phyloP scores from a whole-genome alignment of 2,329 filamentous ascomycete species.

The Alternaria ventricosa region DNA sequence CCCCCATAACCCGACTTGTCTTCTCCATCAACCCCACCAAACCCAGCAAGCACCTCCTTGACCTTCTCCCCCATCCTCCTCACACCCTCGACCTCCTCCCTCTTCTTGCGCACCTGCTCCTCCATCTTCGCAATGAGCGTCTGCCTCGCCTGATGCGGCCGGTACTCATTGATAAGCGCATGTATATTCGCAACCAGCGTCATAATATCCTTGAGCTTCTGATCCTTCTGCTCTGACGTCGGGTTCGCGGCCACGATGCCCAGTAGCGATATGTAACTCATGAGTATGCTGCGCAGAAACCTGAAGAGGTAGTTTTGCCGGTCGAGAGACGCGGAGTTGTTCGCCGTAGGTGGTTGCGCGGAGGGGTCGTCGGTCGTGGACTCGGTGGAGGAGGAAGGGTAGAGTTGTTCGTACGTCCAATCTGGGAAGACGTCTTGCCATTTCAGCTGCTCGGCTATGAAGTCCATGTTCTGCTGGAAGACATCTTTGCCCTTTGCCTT shows the following conservation, averaged over 20 bases:
- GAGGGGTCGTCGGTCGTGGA: conserved; percentile 33
- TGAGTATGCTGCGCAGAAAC: conserved; percentile 80
- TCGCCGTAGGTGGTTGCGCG: conserved; percentile 32
- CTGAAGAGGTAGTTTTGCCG: conserved; percentile 71
- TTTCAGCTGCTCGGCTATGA: conserved; percentile 35
- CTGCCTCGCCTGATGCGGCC: conserved; percentile 90
- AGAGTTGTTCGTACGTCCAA: conserved; percentile 74
- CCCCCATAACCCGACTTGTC: conserved; percentile 9
- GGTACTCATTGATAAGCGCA: conserved; percentile 91
- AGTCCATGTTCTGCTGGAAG: conserved; percentile 35
- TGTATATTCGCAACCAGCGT: conserved; percentile 90
- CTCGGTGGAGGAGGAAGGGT: conserved; percentile 49
- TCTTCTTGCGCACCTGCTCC: conserved; percentile 75
- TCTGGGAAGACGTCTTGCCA: conserved; percentile 66
- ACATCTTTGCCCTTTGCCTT: conserved; percentile 31
- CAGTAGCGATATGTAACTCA: conserved; percentile 87
- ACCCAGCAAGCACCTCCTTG: conserved; percentile 71
- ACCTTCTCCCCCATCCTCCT: conserved; percentile 74
- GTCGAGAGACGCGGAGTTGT: conserved; percentile 57
- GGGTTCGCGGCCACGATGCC: conserved; percentile 74
- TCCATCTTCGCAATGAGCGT: conserved; percentile 88
- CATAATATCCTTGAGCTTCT: conserved; percentile 79
- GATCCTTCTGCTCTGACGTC: conserved; percentile 65
- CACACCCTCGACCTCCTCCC: conserved; percentile 74
- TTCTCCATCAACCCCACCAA: conserved; percentile 52